A percentile compares a stretch with the other conserved stretches of the same genome.
Evolutionary conservation across 2,329 filamentous ascomycete species (phyloP).

Genomic region (Cercospora janseana): DNA sequence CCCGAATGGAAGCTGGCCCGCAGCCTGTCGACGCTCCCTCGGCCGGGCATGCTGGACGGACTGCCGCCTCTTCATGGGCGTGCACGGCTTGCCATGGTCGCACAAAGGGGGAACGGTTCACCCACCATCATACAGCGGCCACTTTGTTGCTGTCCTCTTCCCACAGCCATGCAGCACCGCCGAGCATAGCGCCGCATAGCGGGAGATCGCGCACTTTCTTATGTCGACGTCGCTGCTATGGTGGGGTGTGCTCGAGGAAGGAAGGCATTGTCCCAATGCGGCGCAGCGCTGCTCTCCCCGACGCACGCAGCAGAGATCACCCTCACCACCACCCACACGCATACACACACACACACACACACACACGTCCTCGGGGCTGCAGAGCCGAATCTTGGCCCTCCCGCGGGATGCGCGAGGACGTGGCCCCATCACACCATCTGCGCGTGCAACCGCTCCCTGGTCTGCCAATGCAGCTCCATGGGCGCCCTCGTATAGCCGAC

Average conservation of each 20-base stretch:
- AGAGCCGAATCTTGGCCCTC: neutral
- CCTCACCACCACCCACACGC: no score
- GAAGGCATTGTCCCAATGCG: constrained; percentile 5
- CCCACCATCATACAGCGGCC: constrained; percentile 4
- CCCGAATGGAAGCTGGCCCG: constrained; percentile 11
- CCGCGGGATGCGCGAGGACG: neutral
- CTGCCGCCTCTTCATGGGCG: constrained; percentile 7
- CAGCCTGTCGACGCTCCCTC: constrained; percentile 6
- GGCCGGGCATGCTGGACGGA: no score
- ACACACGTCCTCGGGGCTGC: neutral
- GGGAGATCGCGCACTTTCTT: constrained; percentile 34
- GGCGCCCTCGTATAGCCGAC: constrained; percentile 7
- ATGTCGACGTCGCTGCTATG: constrained; percentile 34
- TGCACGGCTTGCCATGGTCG: constrained; percentile 6
- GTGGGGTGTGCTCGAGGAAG: constrained; percentile 25
- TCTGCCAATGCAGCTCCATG: constrained; percentile 5
- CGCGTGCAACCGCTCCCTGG: neutral
- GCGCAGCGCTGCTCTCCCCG: no score
- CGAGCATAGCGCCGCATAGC: constrained; percentile 33
- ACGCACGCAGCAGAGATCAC: no score
- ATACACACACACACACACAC: no score
- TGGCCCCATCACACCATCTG: neutral
- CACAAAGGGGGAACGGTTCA: constrained; percentile 14
- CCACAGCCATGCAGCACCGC: constrained; percentile 24
- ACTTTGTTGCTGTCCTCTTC: constrained; percentile 15